Evolutionary conservation across 1,139 yeast species (phyloP).

Genomic region (Blastobotrys aristatus): DNA sequence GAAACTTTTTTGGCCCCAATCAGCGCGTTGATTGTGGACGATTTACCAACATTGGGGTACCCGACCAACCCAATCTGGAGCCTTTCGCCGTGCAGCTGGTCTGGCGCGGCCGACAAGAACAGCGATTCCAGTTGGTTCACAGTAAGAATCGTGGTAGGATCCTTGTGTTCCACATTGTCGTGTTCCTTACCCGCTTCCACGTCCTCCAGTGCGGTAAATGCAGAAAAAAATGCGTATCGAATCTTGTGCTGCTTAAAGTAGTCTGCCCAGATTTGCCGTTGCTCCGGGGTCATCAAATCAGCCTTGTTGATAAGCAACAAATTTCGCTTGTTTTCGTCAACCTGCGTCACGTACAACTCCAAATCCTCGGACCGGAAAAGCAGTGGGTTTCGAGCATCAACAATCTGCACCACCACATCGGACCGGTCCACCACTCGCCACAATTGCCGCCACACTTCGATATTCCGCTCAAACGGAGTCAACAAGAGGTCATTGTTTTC

Average conservation of each 20-base stretch:
- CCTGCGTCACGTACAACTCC: constrained; percentile 73
- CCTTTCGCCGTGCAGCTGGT: constrained; percentile 37
- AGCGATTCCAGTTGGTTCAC: constrained; percentile 81
- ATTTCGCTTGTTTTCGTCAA: constrained; percentile 67
- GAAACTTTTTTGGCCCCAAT: constrained; percentile 96
- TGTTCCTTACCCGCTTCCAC: constrained; percentile 26
- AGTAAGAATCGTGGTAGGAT: constrained; percentile 63
- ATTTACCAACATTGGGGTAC: constrained; percentile 83
- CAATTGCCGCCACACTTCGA: constrained; percentile 97
- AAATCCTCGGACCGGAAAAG: constrained; percentile 86
- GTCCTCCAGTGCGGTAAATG: constrained; percentile 54
- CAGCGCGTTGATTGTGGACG: constrained; percentile 89
- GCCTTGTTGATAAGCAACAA: constrained; percentile 89
- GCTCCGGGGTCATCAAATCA: constrained; percentile 72
- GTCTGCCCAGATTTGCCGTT: constrained; percentile 81
- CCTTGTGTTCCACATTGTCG: constrained; percentile 31
- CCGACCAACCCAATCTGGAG: constrained; percentile 95
- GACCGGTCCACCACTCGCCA: constrained; percentile 98
- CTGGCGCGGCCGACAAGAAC: constrained; percentile 75
- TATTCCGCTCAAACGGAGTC: constrained; percentile 95
- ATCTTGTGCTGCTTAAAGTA: constrained; percentile 67
- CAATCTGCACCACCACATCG: constrained; percentile 92
- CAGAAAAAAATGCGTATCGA: constrained; percentile 88
- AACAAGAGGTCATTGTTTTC: constrained; percentile 75
- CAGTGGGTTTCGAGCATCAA: constrained; percentile 93